These are phyloP conservation scores for Rubus parviflorus DNA, from an alignment of 306 rosid species.

Conservation along the genomic window DNA sequence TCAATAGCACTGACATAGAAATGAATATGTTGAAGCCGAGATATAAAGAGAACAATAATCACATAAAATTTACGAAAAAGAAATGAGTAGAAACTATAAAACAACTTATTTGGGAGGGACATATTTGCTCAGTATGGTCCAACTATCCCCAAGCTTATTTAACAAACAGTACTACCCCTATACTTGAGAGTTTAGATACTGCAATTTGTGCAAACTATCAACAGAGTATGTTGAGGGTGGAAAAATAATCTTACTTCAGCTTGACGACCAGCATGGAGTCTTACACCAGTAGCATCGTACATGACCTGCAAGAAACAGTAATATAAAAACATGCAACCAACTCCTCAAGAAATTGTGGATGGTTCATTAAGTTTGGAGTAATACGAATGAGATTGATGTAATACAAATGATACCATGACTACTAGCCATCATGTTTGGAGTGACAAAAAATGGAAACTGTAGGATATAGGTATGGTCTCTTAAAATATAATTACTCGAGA, in stretches of 20 bases:
- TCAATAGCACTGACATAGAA: background rate
- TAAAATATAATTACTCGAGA: background rate
- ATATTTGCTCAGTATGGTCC: conserved; percentile 1
- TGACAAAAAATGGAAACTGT: background rate
- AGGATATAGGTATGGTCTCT: background rate
- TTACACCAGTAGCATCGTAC: conserved; percentile 54
- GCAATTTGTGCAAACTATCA: background rate
- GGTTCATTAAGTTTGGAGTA: no score
- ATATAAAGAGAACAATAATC: background rate
- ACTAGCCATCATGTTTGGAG: background rate
- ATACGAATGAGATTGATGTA: background rate
- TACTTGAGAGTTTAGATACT: background rate
- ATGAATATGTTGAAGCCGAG: background rate
- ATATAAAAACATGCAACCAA: background rate
- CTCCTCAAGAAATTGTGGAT: background rate
- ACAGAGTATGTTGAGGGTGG: background rate
- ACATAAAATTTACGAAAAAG: background rate
- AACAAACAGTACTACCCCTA: conserved; percentile 10
- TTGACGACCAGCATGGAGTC: conserved; percentile 58
- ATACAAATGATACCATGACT: background rate
- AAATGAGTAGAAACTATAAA: background rate
- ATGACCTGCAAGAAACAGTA: conserved; percentile 39
- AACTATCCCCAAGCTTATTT: conserved; percentile 4
- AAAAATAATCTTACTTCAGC: conserved; percentile 42
- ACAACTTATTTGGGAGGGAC: background rate